Evolutionary conservation across 192 early-diverging fungal genomes (phyloP), one percentile per base, ranked within the genome.

Genomic region (Glomus cerebriforme): DNA sequence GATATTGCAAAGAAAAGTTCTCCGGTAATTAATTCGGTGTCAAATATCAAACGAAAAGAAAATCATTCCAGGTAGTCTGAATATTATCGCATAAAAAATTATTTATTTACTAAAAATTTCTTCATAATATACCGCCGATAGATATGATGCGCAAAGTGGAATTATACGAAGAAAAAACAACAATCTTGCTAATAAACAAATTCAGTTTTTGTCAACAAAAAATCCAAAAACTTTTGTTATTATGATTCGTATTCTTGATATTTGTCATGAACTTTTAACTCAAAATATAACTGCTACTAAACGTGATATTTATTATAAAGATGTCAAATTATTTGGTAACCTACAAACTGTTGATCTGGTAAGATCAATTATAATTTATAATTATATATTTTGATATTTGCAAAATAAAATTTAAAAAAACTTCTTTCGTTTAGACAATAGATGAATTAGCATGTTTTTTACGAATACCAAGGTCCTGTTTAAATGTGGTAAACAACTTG

Each of bases 251-350:
- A 43, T 43, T 43, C 39, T 43, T 43, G 39, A 43, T 35, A 64
- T 79, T 26, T 45, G 39, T 19, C 68, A 79, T 62, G 71, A 79
- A 39, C 49, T 72, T 32, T 37, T 79, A 19, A 19, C 43, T 26
- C 39, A 73, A 24, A 26, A 60, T 27, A 29, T 39, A 13, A 71
- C 59, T 12, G 68, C 71, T 37, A 79, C 71, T 22, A 79, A 79
- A 62, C 58, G 79, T n/a, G 79, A 79, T 62, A 79, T 79, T 31
- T 79, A 75, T 79, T 79, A 79, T 34, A 79, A 79, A 71, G 79
- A 79, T 45, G 71, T 79, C 22, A 26, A 62, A 63, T 73, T 74
- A 45, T 74, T 79, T 31, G 39, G 39, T 43, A 43, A 43, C 39
- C 39, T 12, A 43, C 27, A 32, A 13, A 73, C 70, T 2, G 79